Base-by-base conservation (phyloP, 257 asterid species). In the Nicotiana tomentosiformis region DNA sequence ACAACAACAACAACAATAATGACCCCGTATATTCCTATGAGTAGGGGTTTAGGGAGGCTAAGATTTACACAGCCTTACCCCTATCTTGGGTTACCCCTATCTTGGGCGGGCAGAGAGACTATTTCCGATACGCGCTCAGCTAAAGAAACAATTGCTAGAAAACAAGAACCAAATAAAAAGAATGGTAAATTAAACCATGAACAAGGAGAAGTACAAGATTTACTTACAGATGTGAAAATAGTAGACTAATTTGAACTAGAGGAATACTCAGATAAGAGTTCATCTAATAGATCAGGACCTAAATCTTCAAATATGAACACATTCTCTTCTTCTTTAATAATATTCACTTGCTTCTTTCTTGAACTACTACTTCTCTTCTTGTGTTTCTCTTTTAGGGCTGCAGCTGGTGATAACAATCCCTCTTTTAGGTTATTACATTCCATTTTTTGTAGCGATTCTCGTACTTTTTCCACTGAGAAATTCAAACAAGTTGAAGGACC, bases 201-300 rank as follows among this genome's bases (percentile, higher is more conserved):
- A 74, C 15, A 49, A 76, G 20, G 58, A 53, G 56, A 76, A 8
- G 80, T 49, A 26, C 43, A 14, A 51, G 80, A 74, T 51, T 49
- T 76, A 76, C 80, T 76, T 76, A 51, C 80, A 51, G 60, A 49
- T 76, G 79, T 20, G 79, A 23, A 20, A 6, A 5, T 51, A 51
- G 62, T 76, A 51, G 80, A 76, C 33, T 76, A 76, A 74, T 74
- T 49, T 74, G 82, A 78, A 78, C 56, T 16, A 35, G 55, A 53
- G 15, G 81, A 82, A 43, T 18, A 53, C 80, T 67, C 66, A 81
- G 84, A 58, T 72, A 82, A 82, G 1, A 82, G 46, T 32, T 82
- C 74, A 60, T 82, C 84, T 26, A 82, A 82, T 2, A 72, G 51
- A 82, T 82, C 81, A 82, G 81, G 55, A 55, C 84, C 81, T 43